Base-by-base conservation (phyloP, 2,329 filamentous ascomycete genomes). In the Cryphonectria radicalis region DNA sequence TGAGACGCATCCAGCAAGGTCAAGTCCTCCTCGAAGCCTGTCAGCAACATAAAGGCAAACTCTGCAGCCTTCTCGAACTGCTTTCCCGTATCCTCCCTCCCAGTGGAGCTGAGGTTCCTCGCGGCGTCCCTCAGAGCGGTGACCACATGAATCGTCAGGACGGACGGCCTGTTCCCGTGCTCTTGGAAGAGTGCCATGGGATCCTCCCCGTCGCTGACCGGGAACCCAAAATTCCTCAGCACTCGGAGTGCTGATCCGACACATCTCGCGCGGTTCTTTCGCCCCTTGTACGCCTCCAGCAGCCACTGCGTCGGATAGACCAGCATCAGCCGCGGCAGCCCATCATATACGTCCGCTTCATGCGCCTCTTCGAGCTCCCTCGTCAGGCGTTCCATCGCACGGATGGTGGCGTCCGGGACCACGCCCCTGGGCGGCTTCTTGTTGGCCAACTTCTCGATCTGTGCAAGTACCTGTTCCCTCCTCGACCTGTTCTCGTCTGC, bases 261-360 rank as follows among this genome's bases (percentile, higher is more conserved):
- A 19, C 25, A 32, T n/a, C 32, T 59, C 11, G 55, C 28, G 13
- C 11, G 2, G 70, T 80, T 78, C 73, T 77, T 78, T 14, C 78
- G 75, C 25, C 77, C 76, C 22, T 76, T 74, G 70, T 79, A 77
- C 46, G 78, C 80, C 63, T 77, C 76, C 10, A 80, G 69, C 1
- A 82, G 76, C 80, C 80, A 82, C 76, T 81, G 79, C 57, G 74
- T 77, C 32, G 80, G 79, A 72, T 79, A 81, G 2, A 82, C 76
- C 42, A 82, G 76, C 69, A 77, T 78, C 69, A 82, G 73, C 46
- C 78, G 74, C 8, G 80, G 80, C 32, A 81, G 42, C 2, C 40
- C 55, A 0, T 74, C 77, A 71, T 79, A 80, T 3, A 81, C 72
- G 6, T 76, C 78, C 0, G 68, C 46, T 64, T 82, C 80, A 73